Evolutionary conservation across 768 basidiomycete species (phyloP), one percentile per base, ranked within the genome.

Genomic region (Tricholoma flavovirens): DNA sequence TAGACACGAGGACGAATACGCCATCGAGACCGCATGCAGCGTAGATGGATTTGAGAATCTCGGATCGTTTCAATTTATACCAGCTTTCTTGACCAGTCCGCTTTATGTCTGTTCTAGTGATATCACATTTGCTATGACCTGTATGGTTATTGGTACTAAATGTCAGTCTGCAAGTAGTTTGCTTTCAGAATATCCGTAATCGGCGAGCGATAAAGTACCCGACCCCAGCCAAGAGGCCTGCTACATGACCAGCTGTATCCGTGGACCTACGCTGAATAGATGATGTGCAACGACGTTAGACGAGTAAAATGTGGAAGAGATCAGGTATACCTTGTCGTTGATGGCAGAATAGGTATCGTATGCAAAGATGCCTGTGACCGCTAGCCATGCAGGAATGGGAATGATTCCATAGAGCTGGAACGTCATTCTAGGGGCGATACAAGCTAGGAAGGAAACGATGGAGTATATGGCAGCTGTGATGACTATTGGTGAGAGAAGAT

Each of bases 1-100:
- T 93, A 62, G 90, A 92, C 69, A 84, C 82, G 54, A 79, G 89
- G 53, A 89, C 84, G 61, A 88, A 85, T 62, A 88, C 89, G 5
- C 90, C 90, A 26, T 78, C 81, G 57, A 79, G 75, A 46, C 56
- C 57, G 8, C 19, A 26, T 6, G 26, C 26, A 12, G 22, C 43
- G 14, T 45, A 45, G 22, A 45, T 11, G 22, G 14, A 6, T 24
- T n/a, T 46, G 17, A 15, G 21, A 26, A 45, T 14, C 10, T 9
- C 10, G 4, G 19, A 22, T 29, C 10, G 8, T 48, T 29, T 29
- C 24, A 15, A 32, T 17, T 29, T 42, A 51, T 30, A 14, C 35
- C 6, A 6, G 11, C 14, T 53, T 53, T 30, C 32, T 30, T 26
- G 40, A 30, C 10, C 14, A 14, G 9, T 9, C 6, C 22, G 14